phyloP scores from a whole-genome alignment of 1,284 basidiomycete species.

The Heterobasidion annosum region DNA sequence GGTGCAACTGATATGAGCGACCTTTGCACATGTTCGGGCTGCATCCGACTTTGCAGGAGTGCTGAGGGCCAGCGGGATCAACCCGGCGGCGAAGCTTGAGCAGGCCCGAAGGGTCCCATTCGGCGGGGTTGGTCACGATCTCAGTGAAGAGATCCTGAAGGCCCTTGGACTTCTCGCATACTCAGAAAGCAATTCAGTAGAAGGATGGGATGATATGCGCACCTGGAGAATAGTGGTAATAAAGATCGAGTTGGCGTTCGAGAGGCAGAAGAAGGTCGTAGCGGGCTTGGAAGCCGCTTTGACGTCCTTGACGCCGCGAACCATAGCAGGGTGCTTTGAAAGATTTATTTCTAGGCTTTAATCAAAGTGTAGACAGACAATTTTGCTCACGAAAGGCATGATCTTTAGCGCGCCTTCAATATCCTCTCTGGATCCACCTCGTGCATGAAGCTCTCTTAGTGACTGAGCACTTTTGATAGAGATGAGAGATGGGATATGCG shows the following conservation, averaged over 20 bases:
- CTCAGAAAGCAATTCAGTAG: neutral
- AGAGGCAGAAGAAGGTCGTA: conserved; percentile 85
- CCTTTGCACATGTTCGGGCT: conserved; percentile 99
- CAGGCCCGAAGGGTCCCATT: conserved; percentile 68
- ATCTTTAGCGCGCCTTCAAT: conserved; percentile 72
- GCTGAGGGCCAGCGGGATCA: conserved; percentile 71
- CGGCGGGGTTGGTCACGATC: conserved; percentile 90
- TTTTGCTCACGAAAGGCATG: conserved; percentile 76
- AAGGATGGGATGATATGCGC: conserved; percentile 7
- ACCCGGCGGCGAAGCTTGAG: conserved; percentile 76
- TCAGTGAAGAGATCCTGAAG: conserved; percentile 72
- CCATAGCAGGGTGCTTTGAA: conserved; percentile 90
- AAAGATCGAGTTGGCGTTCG: conserved; percentile 91
- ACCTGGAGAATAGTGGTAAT: conserved; percentile 86
- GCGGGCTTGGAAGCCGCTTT: conserved; percentile 53
- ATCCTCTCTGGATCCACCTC: conserved; percentile 63
- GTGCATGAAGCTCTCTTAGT: conserved; percentile 60
- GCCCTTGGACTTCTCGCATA: conserved; percentile 51
- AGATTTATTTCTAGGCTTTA: neutral
- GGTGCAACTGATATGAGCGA: conserved; percentile 14
- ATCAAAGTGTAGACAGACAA: neutral
- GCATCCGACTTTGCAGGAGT: conserved; percentile 84
- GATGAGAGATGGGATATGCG: neutral
- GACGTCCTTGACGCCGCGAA: conserved; percentile 73
- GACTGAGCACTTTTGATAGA: conserved; percentile 52